These are phyloP conservation scores for Chamaecyparis obtusa DNA, from an alignment of 75 land plant genomes.

Conservation along the genomic window DNA sequence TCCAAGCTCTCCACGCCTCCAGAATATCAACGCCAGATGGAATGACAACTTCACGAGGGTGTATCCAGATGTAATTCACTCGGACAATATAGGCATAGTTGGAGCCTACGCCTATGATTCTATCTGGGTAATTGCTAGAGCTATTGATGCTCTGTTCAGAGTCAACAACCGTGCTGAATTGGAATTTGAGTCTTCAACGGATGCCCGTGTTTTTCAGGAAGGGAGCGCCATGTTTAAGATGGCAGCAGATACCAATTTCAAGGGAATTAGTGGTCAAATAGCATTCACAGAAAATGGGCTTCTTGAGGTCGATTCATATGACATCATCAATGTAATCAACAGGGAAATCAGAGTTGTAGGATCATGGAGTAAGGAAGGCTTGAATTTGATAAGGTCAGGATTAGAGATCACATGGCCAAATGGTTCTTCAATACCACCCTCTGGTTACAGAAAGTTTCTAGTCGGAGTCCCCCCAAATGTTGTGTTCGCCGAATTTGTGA, in stretches of 20 bases:
- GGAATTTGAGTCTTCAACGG: background rate
- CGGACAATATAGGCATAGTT: slow-evolving; percentile 18
- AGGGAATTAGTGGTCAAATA: background rate
- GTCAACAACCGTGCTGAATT: background rate
- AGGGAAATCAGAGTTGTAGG: slow-evolving; percentile 29
- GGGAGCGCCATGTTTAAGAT: background rate
- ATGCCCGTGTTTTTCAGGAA: background rate
- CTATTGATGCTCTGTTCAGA: background rate
- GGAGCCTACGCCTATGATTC: slow-evolving; percentile 30
- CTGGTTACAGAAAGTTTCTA: slow-evolving; percentile 18
- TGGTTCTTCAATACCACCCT: slow-evolving; percentile 19
- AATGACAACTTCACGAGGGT: slow-evolving; percentile 9
- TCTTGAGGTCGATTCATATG: slow-evolving; percentile 15
- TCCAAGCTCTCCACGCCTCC: slow-evolving; percentile 19
- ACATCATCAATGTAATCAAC: slow-evolving; percentile 23
- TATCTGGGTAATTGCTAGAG: background rate
- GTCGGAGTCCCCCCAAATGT: slow-evolving; percentile 36
- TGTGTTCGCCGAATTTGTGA: slow-evolving; percentile 34
- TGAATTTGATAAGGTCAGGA: background rate
- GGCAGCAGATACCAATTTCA: background rate
- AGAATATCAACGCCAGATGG: slow-evolving; percentile 23
- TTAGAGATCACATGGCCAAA: background rate
- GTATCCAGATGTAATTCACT: background rate
- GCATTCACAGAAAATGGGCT: background rate
- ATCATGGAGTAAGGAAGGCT: background rate